phyloP scores from a whole-genome alignment of 192 early-diverging fungal species.

The Entomortierella parvispora region DNA sequence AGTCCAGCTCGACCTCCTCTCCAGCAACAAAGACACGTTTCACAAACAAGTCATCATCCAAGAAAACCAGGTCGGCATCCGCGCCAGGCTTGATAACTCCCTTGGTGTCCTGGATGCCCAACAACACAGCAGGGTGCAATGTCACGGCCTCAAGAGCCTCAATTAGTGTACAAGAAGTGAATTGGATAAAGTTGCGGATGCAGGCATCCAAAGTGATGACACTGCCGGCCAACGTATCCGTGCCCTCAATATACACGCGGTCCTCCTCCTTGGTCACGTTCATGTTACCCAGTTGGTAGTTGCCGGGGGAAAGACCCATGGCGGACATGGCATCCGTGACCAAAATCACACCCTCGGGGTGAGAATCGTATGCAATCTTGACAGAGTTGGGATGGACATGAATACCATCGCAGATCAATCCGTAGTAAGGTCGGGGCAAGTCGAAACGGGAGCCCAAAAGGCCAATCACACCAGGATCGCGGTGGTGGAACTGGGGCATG shows the following conservation, averaged over 20 bases:
- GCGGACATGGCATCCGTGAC: slow-evolving; percentile 88
- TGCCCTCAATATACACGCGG: slow-evolving; percentile 79
- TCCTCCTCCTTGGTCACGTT: slow-evolving; percentile 69
- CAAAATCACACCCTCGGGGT: slow-evolving; percentile 79
- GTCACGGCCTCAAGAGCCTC: slow-evolving; percentile 87
- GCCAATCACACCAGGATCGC: slow-evolving; percentile 86
- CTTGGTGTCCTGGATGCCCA: slow-evolving; percentile 78
- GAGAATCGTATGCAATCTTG: slow-evolving; percentile 83
- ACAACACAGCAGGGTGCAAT: slow-evolving; percentile 75
- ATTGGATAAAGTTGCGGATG: slow-evolving; percentile 81
- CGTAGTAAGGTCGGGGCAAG: slow-evolving; percentile 78
- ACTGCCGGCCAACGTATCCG: slow-evolving; percentile 78
- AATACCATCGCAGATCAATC: slow-evolving; percentile 86
- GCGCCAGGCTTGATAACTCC: slow-evolving; percentile 77
- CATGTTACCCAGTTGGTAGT: slow-evolving; percentile 78
- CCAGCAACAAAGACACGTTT: slow-evolving; percentile 78
- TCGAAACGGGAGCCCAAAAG: slow-evolving; percentile 69
- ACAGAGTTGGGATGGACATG: slow-evolving; percentile 86
- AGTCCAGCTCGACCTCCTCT: slow-evolving; percentile 60
- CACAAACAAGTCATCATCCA: slow-evolving; percentile 74
- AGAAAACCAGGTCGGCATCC: slow-evolving; percentile 81
- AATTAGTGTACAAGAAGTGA: slow-evolving; percentile 77
- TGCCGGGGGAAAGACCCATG: slow-evolving; percentile 73
- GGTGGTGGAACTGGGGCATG: slow-evolving; percentile 89
- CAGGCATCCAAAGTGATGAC: slow-evolving; percentile 76